phyloP scores from a whole-genome alignment of 2,329 filamentous ascomycete species.

The Didymosphaeria variabile region DNA sequence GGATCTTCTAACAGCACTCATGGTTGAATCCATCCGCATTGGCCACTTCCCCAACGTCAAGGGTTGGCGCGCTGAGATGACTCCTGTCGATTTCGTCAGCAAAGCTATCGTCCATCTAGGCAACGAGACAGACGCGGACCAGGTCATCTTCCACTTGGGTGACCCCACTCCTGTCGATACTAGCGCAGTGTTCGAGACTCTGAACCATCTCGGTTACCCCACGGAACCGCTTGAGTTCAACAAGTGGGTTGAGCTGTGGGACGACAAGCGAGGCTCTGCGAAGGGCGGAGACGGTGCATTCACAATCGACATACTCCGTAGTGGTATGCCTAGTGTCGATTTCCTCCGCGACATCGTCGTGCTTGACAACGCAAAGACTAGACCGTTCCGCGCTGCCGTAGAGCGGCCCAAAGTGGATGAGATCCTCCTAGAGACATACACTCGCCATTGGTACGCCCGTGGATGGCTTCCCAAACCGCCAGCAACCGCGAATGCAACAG shows the following conservation, averaged over 20 bases:
- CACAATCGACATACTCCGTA: slow-evolving; percentile 80
- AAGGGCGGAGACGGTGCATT: slow-evolving; percentile 76
- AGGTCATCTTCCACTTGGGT: slow-evolving; percentile 76
- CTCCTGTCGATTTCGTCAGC: slow-evolving; percentile 82
- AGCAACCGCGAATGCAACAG: slow-evolving; percentile 57
- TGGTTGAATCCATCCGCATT: slow-evolving; percentile 79
- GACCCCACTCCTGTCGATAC: slow-evolving; percentile 76
- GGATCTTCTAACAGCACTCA: slow-evolving; percentile 77
- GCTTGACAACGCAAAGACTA: slow-evolving; percentile 74
- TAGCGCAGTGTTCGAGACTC: slow-evolving; percentile 69
- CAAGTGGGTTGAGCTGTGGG: slow-evolving; percentile 79
- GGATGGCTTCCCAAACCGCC: slow-evolving; percentile 77
- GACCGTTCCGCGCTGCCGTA: slow-evolving; percentile 66
- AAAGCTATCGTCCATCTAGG: slow-evolving; percentile 76
- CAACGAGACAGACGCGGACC: slow-evolving; percentile 68
- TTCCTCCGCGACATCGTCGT: slow-evolving; percentile 76
- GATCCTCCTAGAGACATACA: slow-evolving; percentile 77
- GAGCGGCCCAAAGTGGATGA: slow-evolving; percentile 74
- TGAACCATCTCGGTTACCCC: slow-evolving; percentile 73
- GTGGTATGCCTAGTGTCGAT: slow-evolving; percentile 80
- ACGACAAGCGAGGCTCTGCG: slow-evolving; percentile 70
- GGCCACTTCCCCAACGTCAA: slow-evolving; percentile 75
- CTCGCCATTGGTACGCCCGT: slow-evolving; percentile 80
- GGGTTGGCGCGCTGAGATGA: slow-evolving; percentile 84
- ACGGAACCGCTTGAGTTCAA: slow-evolving; percentile 74